Percentiles rank a stretch among this genome's conserved stretches.
Conservation (phyloP, 192 early-diverging fungal genomes). For the Oehlia diaphana region DNA sequence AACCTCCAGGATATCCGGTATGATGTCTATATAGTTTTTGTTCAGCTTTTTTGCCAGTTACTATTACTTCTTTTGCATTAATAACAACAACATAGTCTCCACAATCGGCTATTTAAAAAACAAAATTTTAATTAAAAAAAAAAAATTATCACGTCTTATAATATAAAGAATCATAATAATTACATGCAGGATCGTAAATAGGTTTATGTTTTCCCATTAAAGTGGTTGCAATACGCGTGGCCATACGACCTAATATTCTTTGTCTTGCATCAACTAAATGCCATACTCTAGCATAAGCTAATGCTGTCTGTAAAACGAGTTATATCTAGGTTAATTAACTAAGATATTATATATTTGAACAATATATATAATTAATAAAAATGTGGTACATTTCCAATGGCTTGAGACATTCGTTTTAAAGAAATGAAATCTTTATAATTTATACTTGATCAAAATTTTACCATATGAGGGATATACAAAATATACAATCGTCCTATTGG, state of each 20-base stretch:
- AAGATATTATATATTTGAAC: background rate
- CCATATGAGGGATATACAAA: too few relatives aligned
- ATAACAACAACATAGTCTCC: conserved; percentile 97
- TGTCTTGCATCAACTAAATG: conserved; percentile 88
- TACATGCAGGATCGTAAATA: conserved; percentile 83
- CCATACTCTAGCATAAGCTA: conserved; percentile 88
- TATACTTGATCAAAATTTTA: too few relatives aligned
- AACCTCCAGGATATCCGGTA: conserved; percentile 81
- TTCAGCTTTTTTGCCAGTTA: conserved; percentile 82
- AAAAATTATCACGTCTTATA: too few relatives aligned
- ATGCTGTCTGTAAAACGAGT: conserved; percentile 58
- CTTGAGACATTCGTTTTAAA: conserved; percentile 50
- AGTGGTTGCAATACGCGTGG: conserved; percentile 82
- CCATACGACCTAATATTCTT: conserved; percentile 83
- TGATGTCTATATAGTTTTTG: conserved; percentile 90
- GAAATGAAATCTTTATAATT: too few relatives aligned
- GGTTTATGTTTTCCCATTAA: conserved; percentile 98
- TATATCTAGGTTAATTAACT: background rate
- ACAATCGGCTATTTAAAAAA: conserved; percentile 66
- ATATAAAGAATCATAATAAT: background rate
- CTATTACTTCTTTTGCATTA: conserved; percentile 78
- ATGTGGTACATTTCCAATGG: conserved; percentile 52
- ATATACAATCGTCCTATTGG: too few relatives aligned
- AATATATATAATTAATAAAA: background rate
- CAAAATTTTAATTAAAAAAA: background rate